These are phyloP conservation scores for Chaetothyriales sp. DNA, from an alignment of 2,329 filamentous ascomycete genomes.

Conservation along the genomic window DNA sequence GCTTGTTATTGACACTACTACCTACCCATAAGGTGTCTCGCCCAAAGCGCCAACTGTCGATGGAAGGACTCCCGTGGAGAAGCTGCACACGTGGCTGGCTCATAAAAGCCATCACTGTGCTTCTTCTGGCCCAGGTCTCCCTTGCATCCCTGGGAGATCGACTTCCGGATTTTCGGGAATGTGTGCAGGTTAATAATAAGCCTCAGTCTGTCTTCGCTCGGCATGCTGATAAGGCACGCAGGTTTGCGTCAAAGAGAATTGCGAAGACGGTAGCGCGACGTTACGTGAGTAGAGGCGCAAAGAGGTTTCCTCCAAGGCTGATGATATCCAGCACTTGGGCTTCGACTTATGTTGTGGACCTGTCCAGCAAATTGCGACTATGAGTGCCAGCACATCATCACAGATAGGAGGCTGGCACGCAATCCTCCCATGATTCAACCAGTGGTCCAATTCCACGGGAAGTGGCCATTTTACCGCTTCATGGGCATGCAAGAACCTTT, in stretches of 20 bases:
- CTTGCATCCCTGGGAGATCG: constrained; percentile 70
- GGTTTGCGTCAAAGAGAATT: constrained; percentile 74
- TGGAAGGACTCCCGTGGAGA: neutral
- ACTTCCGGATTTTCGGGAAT: constrained; percentile 75
- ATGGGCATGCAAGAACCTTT: constrained; percentile 91
- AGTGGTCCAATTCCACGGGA: constrained; percentile 88
- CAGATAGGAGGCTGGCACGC: constrained; percentile 52
- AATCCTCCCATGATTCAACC: constrained; percentile 51
- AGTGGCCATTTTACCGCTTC: constrained; percentile 92
- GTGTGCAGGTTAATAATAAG: constrained; percentile 55
- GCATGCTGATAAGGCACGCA: constrained; percentile 25
- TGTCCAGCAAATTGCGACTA: constrained; percentile 95
- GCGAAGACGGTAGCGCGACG: constrained; percentile 48
- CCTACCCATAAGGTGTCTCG: neutral
- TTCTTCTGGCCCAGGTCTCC: neutral
- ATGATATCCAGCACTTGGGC: constrained; percentile 54
- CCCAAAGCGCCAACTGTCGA: neutral
- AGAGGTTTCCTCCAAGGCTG: constrained; percentile 14
- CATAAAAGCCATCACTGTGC: neutral
- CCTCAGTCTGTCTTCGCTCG: constrained; percentile 5
- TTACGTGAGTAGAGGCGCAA: constrained; percentile 49
- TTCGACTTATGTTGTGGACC: constrained; percentile 78
- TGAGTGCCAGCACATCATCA: constrained; percentile 89
- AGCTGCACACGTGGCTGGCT: neutral
- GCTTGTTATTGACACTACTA: neutral